Base-by-base conservation (phyloP, 768 basidiomycete genomes). In the Leucocoprinus leucothites region DNA sequence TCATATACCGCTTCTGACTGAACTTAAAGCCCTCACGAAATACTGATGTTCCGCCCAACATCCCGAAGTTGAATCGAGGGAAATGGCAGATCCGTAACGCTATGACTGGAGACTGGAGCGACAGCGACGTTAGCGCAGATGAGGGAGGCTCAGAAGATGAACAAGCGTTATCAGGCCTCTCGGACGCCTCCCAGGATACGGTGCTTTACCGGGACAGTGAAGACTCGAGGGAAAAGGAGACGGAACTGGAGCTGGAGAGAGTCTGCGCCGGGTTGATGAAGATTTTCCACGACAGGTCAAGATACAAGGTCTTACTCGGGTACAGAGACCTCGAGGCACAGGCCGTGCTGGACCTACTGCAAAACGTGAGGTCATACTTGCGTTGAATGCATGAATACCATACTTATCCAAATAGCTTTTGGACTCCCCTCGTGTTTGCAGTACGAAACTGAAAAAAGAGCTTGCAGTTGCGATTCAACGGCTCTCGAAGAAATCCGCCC, bases 311-410 rank as follows among this genome's bases (percentile, higher is more conserved):
- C 22, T 53, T 65, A n/a, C 42, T 65, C 22, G 40, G 58, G 41
- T 61, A 62, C 47, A 53, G 58, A 6, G 58, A 46, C 34, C 42
- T 48, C 8, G 55, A 22, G 3, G 64, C 64, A 14, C 64, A 65
- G 26, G 56, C 51, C 8, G 43, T 64, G 28, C 59, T 69, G 18
- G 57, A 67, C 49, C 51, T 69, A 13, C 46, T 69, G 8, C 66
- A 69, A 57, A 62, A 62, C 54, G 67, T 68, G 35, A n/a, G 58
- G 24, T 13, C 2, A 18, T 18, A 18, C n/a, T 26, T 14, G 9
- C 8, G 9, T 47, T 19, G 40, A 19, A 8, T n/a, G 6, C 4
- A 41, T 19, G 8, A 7, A 35, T 35, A 8, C 35, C 35, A 31
- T 11, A 31, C 31, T 31, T 31, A 5, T 31, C 31, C 18, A 3